Evolutionary conservation across 228 moss, liverwort and hornwort genomes (phyloP).

Genomic region (Sphagnum fallax): DNA sequence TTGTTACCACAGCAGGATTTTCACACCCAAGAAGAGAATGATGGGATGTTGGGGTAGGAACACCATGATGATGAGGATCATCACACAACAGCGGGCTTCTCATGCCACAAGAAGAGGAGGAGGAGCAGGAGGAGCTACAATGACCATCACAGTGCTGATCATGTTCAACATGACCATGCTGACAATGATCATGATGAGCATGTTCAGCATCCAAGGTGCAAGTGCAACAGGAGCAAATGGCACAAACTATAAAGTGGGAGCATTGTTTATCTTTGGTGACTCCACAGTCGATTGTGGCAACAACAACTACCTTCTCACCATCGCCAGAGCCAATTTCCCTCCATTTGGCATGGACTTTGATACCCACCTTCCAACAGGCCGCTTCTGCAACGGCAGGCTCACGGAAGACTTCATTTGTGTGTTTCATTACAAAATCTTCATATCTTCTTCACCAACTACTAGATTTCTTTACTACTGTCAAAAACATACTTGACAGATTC

Average conservation of each 20-base stretch:
- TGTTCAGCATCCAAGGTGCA: too few species aligned
- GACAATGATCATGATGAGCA: too few species aligned
- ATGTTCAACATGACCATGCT: too few species aligned
- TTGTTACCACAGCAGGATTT: too few species aligned
- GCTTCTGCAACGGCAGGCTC: conserved; percentile 33
- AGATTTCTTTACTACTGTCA: neutral
- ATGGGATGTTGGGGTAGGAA: too few species aligned
- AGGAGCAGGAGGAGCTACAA: too few species aligned
- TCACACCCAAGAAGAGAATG: too few species aligned
- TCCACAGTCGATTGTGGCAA: conserved; percentile 42
- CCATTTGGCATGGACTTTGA: conserved; percentile 37
- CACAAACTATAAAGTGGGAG: conserved; percentile 6
- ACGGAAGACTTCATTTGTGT: conserved; percentile 24
- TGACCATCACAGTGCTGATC: too few species aligned
- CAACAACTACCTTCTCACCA: conserved; percentile 24
- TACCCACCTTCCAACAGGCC: conserved; percentile 29
- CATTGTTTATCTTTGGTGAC: conserved; percentile 34
- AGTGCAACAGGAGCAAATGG: too few species aligned
- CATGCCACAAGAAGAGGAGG: too few species aligned
- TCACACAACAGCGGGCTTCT: too few species aligned
- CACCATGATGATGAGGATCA: too few species aligned
- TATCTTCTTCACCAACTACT: neutral
- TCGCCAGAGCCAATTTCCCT: conserved; percentile 22
- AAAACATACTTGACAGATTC: neutral
- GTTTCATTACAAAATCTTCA: neutral